phyloP scores from a whole-genome alignment of 2,329 filamentous ascomycete species.

The Diaporthe vexans region DNA sequence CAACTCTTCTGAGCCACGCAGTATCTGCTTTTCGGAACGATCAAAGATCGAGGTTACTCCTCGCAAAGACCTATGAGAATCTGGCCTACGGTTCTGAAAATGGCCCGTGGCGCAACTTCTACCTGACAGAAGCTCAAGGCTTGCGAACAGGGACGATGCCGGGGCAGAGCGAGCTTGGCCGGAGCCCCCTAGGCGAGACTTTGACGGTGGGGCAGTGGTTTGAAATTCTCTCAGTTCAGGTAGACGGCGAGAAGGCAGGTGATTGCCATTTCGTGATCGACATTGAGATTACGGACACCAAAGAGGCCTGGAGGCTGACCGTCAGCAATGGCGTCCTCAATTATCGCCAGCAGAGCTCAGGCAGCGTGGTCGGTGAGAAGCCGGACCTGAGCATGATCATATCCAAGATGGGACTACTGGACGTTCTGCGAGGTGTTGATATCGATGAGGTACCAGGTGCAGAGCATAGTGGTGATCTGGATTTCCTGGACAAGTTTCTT shows the following conservation, averaged over 20 bases:
- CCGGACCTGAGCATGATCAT: constrained; percentile 6
- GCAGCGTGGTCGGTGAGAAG: not conserved
- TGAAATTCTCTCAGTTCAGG: constrained; percentile 19
- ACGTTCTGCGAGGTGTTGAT: constrained; percentile 22
- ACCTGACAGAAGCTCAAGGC: constrained; percentile 50
- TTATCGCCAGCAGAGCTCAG: not conserved
- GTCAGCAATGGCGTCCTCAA: constrained; percentile 35
- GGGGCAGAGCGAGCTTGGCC: constrained; percentile 4
- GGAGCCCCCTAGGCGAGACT: not conserved
- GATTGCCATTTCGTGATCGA: constrained; percentile 13
- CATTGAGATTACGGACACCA: not conserved
- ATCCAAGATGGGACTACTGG: not conserved
- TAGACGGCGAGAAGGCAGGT: constrained; percentile 16
- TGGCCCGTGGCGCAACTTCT: constrained; percentile 57
- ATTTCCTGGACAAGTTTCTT: not conserved
- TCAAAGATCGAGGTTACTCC: constrained; percentile 42
- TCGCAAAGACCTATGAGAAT: constrained; percentile 51
- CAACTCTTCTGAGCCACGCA: constrained; percentile 54
- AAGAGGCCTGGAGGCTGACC: constrained; percentile 26
- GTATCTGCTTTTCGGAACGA: constrained; percentile 49
- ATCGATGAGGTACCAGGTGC: constrained; percentile 13
- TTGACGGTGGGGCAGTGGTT: constrained; percentile 29
- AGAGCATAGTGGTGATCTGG: not conserved
- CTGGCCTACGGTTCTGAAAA: constrained; percentile 56
- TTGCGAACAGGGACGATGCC: constrained; percentile 42